Percentiles rank a stretch among this genome's conserved stretches.
These are phyloP conservation scores for Cyberlindnera mrakii DNA, from an alignment of 805 yeast species.

Conservation along the genomic window DNA sequence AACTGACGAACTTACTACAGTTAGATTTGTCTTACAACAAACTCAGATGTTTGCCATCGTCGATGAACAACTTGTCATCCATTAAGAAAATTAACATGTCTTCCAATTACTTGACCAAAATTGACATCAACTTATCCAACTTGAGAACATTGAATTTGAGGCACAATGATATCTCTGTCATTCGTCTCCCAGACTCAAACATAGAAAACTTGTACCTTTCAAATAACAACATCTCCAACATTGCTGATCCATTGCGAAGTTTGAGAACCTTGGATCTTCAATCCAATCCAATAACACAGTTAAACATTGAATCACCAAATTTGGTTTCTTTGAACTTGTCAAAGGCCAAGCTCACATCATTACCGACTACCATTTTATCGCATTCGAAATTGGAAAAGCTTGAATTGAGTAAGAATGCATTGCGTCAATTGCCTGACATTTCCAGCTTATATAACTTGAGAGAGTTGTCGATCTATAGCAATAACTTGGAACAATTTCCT, in stretches of 20 bases:
- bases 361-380: constrained; percentile 58
- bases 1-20: constrained; percentile 51
- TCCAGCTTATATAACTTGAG: constrained; percentile 52
- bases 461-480: constrained; percentile 64
- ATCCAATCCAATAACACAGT: constrained; percentile 76
- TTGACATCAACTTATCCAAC: constrained; percentile 39
- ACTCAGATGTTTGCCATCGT: constrained; percentile 52
- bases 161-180: constrained; percentile 50
- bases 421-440: constrained; percentile 72
- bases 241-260: constrained; percentile 55
- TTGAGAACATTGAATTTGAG: constrained; percentile 73
- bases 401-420: constrained; percentile 73
- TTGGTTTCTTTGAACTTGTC: constrained; percentile 70
- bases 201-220: constrained; percentile 70
- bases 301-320: constrained; percentile 47
- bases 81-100: constrained; percentile 68
- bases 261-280: constrained; percentile 68
- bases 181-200: constrained; percentile 39
- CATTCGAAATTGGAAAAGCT: constrained; percentile 67
- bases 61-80: constrained; percentile 51
- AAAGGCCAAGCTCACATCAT: constrained; percentile 73
- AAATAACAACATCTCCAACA: constrained; percentile 68
- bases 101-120: constrained; percentile 51
- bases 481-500: constrained; percentile 71
- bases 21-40: constrained; percentile 81